These are phyloP conservation scores for Populus tremula DNA, from an alignment of 345 rosid genomes.

Conservation along the genomic window DNA sequence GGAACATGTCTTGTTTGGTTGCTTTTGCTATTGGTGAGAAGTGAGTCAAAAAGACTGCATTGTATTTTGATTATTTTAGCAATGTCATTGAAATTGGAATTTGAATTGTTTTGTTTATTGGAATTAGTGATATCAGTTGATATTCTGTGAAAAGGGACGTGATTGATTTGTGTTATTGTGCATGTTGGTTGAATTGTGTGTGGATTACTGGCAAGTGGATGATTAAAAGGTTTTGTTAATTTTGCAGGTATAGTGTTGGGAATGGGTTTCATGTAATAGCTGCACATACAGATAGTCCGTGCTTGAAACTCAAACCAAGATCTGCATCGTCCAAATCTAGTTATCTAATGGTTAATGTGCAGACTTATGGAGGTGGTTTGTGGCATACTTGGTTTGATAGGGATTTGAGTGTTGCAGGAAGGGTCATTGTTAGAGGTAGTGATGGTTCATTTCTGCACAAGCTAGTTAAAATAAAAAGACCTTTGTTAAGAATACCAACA, in stretches of 20 bases:
- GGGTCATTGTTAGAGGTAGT: conserved; percentile 65
- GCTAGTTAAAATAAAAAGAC: conserved; percentile 82
- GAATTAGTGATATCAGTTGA: no score
- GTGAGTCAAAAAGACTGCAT: conserved; percentile 40
- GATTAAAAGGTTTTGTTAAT: conserved; percentile 1
- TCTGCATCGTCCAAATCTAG: conserved; percentile 84
- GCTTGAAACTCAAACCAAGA: conserved; percentile 88
- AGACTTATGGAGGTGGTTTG: conserved; percentile 92
- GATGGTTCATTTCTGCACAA: conserved; percentile 69
- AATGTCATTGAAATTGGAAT: no score
- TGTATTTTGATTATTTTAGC: neutral
- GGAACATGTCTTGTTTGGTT: conserved; percentile 91
- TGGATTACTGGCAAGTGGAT: neutral
- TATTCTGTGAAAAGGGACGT: no score
- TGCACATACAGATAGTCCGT: conserved; percentile 94
- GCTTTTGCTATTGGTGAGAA: conserved; percentile 90
- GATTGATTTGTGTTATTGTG: no score
- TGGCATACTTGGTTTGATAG: conserved; percentile 99
- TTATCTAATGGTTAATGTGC: conserved; percentile 87
- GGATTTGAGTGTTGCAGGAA: conserved; percentile 93
- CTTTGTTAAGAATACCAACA: conserved; percentile 80
- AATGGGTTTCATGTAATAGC: conserved; percentile 88
- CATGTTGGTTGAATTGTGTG: neutral
- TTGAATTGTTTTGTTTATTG: no score
- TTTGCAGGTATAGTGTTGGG: conserved; percentile 69